Conservation (phyloP, 352 stramenopile genomes). For the Globisporangium alternatum region DNA sequence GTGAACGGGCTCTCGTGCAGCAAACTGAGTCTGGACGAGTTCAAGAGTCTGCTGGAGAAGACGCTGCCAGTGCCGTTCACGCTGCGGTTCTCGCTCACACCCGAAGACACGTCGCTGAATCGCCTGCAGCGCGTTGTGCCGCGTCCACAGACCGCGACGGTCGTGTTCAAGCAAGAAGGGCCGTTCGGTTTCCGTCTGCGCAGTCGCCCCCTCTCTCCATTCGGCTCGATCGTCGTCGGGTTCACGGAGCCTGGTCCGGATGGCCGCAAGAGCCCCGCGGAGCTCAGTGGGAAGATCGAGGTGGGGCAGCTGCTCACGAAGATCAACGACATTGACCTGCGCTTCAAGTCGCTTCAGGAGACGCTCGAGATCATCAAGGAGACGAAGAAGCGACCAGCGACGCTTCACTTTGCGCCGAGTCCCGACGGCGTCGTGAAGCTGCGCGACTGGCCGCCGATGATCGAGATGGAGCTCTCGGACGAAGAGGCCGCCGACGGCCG, state of each 20-base stretch:
- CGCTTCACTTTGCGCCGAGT: constrained; percentile 71
- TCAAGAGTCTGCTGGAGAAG: constrained; percentile 42
- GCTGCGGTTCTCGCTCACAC: constrained; percentile 63
- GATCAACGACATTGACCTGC: constrained; percentile 70
- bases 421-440: constrained; percentile 77
- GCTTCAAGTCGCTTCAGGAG: constrained; percentile 59
- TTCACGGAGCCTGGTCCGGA: constrained; percentile 47
- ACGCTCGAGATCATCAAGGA: constrained; percentile 57
- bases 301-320: constrained; percentile 56
- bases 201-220: constrained; percentile 58
- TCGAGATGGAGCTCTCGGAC: constrained; percentile 64
- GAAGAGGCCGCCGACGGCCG: constrained; percentile 53
- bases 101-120: constrained; percentile 58
- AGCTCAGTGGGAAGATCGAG: constrained; percentile 73
- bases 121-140: constrained; percentile 46
- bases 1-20: constrained; percentile 75
- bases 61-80: constrained; percentile 51
- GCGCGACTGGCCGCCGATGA: constrained; percentile 79
- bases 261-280: constrained; percentile 52
- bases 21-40: constrained; percentile 71
- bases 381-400: constrained; percentile 56
- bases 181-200: constrained; percentile 75
- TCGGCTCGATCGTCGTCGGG: constrained; percentile 73
- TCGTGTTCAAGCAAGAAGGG: constrained; percentile 72
- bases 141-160: constrained; percentile 47